Percentiles rank a stretch among this genome's conserved stretches.
Evolutionary conservation across 306 rosid species (phyloP).

Genomic region (Lablab purpureus): DNA sequence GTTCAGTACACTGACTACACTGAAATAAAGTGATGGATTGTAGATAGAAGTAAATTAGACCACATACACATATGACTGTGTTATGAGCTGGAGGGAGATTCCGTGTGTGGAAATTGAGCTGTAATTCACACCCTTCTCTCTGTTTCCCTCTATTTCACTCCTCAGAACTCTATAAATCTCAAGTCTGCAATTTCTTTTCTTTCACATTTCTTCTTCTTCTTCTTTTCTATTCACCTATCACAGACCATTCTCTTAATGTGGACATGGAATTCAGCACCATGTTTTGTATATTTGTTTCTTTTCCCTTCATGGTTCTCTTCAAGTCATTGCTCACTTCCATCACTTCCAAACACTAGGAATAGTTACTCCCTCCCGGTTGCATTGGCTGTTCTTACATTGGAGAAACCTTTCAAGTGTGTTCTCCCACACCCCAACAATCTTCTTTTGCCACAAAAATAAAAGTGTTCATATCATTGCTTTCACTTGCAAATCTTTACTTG

Average conservation of each 20-base stretch:
- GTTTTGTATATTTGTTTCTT: conserved; percentile 42
- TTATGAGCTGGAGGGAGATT: conserved; percentile 74
- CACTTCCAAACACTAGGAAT: conserved; percentile 27
- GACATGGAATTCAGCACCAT: conserved; percentile 44
- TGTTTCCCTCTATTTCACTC: conserved; percentile 2
- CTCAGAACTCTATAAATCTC: conserved; percentile 45
- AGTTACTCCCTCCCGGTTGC: conserved; percentile 65
- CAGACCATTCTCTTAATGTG: conserved; percentile 21
- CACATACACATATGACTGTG: conserved; percentile 41
- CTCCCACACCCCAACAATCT: neutral
- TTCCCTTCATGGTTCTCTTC: conserved; percentile 37
- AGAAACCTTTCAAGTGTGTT: conserved; percentile 65
- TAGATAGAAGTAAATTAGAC: conserved; percentile 26
- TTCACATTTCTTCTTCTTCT: conserved; percentile 15
- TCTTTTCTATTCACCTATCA: conserved; percentile 20
- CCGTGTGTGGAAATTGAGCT: conserved; percentile 68
- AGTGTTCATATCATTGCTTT: conserved; percentile 32
- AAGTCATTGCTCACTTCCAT: conserved; percentile 43
- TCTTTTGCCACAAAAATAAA: conserved; percentile 4
- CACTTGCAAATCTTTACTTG: neutral
- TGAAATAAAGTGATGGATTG: neutral
- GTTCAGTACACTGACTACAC: neutral
- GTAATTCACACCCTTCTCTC: conserved; percentile 46
- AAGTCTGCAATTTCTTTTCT: neutral
- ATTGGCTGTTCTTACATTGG: conserved; percentile 72